A percentile compares a stretch with the other conserved stretches of the same genome.
phyloP scores from a whole-genome alignment of 176 grass and related monocot genomes.

The Bonia amplexicaulis region DNA sequence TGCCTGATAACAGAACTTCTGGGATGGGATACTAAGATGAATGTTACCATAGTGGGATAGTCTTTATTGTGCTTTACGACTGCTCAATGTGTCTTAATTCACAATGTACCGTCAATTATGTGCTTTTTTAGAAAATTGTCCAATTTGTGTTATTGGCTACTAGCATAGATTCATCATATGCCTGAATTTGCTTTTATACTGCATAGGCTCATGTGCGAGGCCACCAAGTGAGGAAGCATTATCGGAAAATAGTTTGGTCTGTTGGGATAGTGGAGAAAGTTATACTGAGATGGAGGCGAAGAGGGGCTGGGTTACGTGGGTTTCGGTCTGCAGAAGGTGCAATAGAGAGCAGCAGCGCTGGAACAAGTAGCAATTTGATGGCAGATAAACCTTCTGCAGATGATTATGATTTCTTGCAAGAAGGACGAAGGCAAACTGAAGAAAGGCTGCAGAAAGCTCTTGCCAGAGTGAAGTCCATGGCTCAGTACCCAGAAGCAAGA shows the following conservation, averaged over 20 bases:
- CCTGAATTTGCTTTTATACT: constrained; percentile 12
- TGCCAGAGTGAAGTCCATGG: constrained; percentile 78
- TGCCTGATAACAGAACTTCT: not conserved
- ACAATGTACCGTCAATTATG: not conserved
- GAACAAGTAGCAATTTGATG: constrained; percentile 15
- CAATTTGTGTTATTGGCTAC: not conserved
- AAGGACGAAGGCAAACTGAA: constrained; percentile 65
- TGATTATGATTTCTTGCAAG: constrained; percentile 64
- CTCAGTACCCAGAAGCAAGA: constrained; percentile 62
- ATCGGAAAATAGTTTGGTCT: constrained; percentile 73
- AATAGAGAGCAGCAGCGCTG: constrained; percentile 19
- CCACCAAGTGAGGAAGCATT: constrained; percentile 68
- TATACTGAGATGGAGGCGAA: constrained; percentile 74
- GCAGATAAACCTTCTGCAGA: constrained; percentile 13
- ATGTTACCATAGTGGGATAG: not conserved
- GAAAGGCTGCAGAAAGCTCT: constrained; percentile 70
- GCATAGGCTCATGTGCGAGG: constrained; percentile 79
- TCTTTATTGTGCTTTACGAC: constrained; percentile 1
- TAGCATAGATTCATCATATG: not conserved
- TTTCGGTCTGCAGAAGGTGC: constrained; percentile 45
- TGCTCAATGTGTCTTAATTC: not conserved
- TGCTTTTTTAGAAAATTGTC: not conserved
- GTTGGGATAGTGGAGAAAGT: constrained; percentile 75
- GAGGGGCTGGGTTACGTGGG: constrained; percentile 67
- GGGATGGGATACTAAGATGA: not conserved